phyloP scores from a whole-genome alignment of 2,329 filamentous ascomycete genomes.

The Teratosphaeria epicoccoides region DNA sequence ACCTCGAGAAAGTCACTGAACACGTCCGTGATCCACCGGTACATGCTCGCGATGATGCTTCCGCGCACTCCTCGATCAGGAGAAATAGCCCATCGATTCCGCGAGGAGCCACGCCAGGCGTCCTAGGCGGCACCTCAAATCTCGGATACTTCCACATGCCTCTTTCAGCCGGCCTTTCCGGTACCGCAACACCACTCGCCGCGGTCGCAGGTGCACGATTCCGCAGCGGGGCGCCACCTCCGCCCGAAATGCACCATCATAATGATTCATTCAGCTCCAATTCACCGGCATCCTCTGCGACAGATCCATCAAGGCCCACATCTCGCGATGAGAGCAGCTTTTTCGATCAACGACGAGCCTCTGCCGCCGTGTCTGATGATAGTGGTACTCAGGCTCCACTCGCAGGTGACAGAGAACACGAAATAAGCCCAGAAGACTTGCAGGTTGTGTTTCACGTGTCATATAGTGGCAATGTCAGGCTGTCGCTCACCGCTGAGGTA shows the following conservation, averaged over 20 bases:
- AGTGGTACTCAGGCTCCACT: slow-evolving; percentile 14
- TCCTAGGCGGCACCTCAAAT: slow-evolving; percentile 61
- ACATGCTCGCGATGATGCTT: neutral
- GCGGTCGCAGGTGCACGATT: slow-evolving; percentile 64
- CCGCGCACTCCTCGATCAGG: slow-evolving; percentile 3
- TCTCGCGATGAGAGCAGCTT: slow-evolving; percentile 27
- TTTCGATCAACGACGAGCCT: slow-evolving; percentile 14
- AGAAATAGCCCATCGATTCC: slow-evolving; percentile 27
- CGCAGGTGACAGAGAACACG: slow-evolving; percentile 42
- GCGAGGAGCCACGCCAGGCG: slow-evolving; percentile 42
- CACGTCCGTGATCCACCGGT: neutral
- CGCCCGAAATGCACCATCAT: slow-evolving; percentile 20
- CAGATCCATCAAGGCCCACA: slow-evolving; percentile 34
- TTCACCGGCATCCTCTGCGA: slow-evolving; percentile 37
- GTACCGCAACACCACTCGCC: slow-evolving; percentile 67
- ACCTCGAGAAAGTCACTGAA: slow-evolving; percentile 4
- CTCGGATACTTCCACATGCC: slow-evolving; percentile 76
- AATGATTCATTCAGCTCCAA: slow-evolving; percentile 35
- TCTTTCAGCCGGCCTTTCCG: slow-evolving; percentile 58
- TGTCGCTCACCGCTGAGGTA: slow-evolving; percentile 89
- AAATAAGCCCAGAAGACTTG: slow-evolving; percentile 73
- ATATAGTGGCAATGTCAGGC: slow-evolving; percentile 76
- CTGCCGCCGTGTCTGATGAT: slow-evolving; percentile 13
- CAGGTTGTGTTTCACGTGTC: slow-evolving; percentile 86
- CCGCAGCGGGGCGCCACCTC: slow-evolving; percentile 31